Evolutionary conservation across 345 rosid species (phyloP).

Genomic region (Eucalyptus victrix): DNA sequence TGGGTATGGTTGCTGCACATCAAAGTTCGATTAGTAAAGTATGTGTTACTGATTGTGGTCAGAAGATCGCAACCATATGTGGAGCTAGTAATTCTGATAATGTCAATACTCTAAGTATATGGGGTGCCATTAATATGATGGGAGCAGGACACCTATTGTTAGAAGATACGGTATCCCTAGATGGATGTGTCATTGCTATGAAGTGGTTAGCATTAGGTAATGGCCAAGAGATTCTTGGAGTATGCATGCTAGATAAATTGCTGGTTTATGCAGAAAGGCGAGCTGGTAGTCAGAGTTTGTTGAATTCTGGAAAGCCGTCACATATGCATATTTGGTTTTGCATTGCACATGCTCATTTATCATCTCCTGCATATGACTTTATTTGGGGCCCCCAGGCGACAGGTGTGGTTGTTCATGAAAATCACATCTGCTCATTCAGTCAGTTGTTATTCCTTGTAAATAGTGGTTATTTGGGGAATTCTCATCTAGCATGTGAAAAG

Average conservation of each 20-base stretch:
- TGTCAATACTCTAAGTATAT: conserved; percentile 29
- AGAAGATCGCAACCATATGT: conserved; percentile 55
- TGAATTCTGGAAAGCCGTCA: conserved; percentile 17
- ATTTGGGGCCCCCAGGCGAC: conserved; percentile 56
- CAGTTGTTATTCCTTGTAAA: conserved; percentile 39
- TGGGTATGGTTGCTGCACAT: conserved; percentile 52
- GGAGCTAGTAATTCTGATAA: conserved; percentile 14
- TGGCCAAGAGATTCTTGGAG: conserved; percentile 61
- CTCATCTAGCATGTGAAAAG: background rate
- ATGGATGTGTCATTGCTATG: conserved; percentile 35
- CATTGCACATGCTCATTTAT: conserved; percentile 48
- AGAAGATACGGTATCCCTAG: conserved; percentile 46
- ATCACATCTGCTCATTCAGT: conserved; percentile 44
- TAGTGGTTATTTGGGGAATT: conserved; percentile 8
- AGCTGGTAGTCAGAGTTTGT: conserved; percentile 21
- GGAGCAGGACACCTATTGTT: conserved; percentile 54
- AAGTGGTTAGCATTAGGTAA: conserved; percentile 62
- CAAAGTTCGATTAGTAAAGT: conserved; percentile 44
- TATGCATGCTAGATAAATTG: conserved; percentile 59
- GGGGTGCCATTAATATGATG: conserved; percentile 45
- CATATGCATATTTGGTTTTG: conserved; percentile 51
- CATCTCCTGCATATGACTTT: conserved; percentile 37
- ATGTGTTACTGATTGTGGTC: conserved; percentile 52
- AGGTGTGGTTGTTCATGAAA: conserved; percentile 45
- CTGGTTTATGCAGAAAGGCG: conserved; percentile 53